Evolutionary conservation across 2,329 filamentous ascomycete genomes (phyloP).

Genomic region (Teratosphaeria zuluensis): DNA sequence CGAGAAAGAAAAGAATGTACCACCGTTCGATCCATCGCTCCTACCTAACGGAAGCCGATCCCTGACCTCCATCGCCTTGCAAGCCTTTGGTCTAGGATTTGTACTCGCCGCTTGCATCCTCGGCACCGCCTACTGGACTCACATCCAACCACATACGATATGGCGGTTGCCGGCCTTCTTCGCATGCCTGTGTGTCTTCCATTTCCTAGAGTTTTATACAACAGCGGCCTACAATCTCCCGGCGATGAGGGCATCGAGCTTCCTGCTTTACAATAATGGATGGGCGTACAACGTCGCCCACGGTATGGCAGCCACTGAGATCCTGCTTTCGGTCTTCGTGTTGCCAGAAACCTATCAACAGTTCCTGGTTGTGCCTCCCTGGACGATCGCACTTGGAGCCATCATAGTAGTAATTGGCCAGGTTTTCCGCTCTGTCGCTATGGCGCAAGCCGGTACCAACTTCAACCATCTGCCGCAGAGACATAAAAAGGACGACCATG

Average conservation of each 20-base stretch:
- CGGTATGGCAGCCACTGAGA: conserved; percentile 62
- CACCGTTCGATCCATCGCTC: conserved; percentile 23
- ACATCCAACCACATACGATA: conserved; percentile 10
- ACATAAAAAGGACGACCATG: conserved; percentile 58
- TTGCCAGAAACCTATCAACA: conserved; percentile 14
- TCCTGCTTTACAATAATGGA: conserved; percentile 78
- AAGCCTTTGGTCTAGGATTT: conserved; percentile 36
- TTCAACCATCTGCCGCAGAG: conserved; percentile 81
- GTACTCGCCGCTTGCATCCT: conserved; percentile 27
- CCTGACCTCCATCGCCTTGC: conserved; percentile 37
- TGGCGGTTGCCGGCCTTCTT: conserved; percentile 58
- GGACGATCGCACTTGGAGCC: conserved; percentile 47
- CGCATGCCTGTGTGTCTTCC: conserved; percentile 64
- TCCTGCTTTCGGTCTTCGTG: conserved; percentile 43
- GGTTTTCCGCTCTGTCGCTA: conserved; percentile 65
- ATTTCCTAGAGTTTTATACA: conserved; percentile 93
- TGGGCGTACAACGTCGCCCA: conserved; percentile 77
- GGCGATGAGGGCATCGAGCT: conserved; percentile 62
- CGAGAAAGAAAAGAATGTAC: neutral
- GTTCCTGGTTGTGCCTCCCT: conserved; percentile 42
- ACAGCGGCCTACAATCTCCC: conserved; percentile 77
- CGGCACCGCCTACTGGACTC: conserved; percentile 16
- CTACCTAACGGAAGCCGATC: conserved; percentile 35
- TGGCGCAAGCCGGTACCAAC: conserved; percentile 78
- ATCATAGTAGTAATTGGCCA: conserved; percentile 61